Conservation (phyloP, 768 basidiomycete genomes). For the Tulasnella sp. region DNA sequence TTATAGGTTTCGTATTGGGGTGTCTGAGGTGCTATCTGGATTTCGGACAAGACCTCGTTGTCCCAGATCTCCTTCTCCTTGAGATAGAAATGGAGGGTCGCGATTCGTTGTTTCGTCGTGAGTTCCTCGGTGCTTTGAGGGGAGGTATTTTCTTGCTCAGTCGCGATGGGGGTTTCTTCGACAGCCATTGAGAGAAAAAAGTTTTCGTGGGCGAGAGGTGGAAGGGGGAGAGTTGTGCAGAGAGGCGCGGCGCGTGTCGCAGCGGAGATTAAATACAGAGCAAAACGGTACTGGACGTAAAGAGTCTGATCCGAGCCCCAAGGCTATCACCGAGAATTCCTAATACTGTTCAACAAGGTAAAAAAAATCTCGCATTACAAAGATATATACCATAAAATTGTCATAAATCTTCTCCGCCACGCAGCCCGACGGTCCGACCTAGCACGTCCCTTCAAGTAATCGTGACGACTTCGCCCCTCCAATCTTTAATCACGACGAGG, state of each 20-base stretch:
- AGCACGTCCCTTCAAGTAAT: constrained; percentile 57
- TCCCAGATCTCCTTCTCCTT: neutral
- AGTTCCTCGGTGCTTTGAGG: neutral
- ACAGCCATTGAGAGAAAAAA: neutral
- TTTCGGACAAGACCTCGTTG: neutral
- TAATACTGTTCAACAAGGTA: neutral
- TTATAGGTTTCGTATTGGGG: neutral
- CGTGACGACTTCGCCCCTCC: constrained; percentile 82
- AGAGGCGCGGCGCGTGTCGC: neutral
- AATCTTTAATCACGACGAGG: constrained; percentile 86
- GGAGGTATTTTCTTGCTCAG: neutral
- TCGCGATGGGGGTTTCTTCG: neutral
- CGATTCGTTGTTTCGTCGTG: neutral
- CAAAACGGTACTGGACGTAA: neutral
- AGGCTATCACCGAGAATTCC: neutral
- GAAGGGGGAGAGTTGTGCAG: neutral
- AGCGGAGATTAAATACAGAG: neutral
- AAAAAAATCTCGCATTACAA: neutral
- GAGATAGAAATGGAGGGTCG: neutral
- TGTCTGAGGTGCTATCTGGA: neutral
- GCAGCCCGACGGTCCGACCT: neutral
- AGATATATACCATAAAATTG: neutral
- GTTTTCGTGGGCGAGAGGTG: neutral
- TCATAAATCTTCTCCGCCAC: neutral
- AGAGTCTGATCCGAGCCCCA: neutral